Percentiles rank a stretch among this genome's conserved stretches.
phyloP scores from a whole-genome alignment of 768 basidiomycete species.

The Pleurotus eryngii region DNA sequence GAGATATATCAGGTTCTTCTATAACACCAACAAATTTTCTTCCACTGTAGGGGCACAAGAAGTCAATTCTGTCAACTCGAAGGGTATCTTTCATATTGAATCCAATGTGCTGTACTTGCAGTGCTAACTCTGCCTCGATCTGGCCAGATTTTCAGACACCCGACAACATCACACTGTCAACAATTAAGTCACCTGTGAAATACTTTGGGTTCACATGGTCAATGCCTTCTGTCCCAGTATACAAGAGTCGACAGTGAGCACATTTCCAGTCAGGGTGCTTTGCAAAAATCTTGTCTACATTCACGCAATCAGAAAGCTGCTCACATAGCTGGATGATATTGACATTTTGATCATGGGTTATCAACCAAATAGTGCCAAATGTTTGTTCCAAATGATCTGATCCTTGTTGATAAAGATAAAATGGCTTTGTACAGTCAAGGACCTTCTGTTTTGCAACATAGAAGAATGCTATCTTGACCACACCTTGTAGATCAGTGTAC shows the following conservation, averaged over 20 bases:
- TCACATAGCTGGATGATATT: constrained; percentile 10
- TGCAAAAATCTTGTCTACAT: background rate
- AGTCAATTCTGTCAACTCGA: background rate
- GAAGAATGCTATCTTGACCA: constrained; percentile 23
- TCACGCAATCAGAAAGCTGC: background rate
- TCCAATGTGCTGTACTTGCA: background rate
- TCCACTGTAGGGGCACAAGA: background rate
- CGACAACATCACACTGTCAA: background rate
- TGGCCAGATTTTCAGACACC: background rate
- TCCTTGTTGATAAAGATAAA: constrained; percentile 21
- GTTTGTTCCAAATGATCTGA: constrained; percentile 25
- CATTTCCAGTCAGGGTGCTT: background rate
- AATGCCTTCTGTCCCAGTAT: background rate
- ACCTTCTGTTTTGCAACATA: constrained; percentile 20
- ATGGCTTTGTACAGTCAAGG: constrained; percentile 14
- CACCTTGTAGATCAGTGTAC: constrained; percentile 26
- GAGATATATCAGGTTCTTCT: background rate
- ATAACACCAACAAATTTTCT: background rate
- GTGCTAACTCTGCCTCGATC: background rate
- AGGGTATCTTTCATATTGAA: background rate
- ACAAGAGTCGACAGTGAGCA: background rate
- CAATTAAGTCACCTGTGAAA: background rate
- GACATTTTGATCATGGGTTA: constrained; percentile 20
- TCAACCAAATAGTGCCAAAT: constrained; percentile 20
- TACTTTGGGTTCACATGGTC: constrained; percentile 1